Evolutionary conservation across 2,329 filamentous ascomycete genomes (phyloP).

Genomic region (Microsporum ferrugineum): DNA sequence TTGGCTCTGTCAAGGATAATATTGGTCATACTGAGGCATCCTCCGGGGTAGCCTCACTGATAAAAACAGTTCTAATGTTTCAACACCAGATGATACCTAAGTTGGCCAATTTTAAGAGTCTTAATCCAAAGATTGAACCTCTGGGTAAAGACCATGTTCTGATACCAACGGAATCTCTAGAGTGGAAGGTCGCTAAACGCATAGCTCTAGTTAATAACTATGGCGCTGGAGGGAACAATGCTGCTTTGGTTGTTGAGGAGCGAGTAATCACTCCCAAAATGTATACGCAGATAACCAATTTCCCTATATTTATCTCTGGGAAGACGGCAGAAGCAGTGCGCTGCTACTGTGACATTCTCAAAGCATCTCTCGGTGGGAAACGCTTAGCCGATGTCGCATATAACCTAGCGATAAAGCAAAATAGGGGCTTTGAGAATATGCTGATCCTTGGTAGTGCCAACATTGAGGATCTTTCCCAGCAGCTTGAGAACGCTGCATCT

Average conservation of each 20-base stretch:
- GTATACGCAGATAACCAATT: not conserved
- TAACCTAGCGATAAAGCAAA: not conserved
- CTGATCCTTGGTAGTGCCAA: not conserved
- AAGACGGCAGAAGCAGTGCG: not conserved
- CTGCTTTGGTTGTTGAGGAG: not conserved
- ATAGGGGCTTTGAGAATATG: too few species aligned
- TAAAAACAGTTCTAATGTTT: conserved; percentile 32
- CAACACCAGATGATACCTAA: conserved; percentile 24
- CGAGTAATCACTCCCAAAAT: not conserved
- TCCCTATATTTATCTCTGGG: not conserved
- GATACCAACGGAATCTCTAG: not conserved
- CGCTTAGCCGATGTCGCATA: not conserved
- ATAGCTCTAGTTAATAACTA: not conserved
- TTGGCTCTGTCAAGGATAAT: conserved; percentile 4
- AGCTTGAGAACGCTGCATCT: not conserved
- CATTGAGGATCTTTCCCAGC: not conserved
- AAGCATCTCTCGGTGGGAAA: not conserved
- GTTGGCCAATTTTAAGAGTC: conserved; percentile 8
- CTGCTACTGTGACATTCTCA: not conserved
- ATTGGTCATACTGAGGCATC: conserved; percentile 28
- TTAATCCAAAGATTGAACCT: not conserved
- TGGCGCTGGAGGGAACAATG: not conserved
- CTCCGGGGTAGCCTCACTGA: conserved; percentile 38
- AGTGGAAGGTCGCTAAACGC: not conserved
- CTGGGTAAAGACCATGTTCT: not conserved